Conservation (phyloP, 2,329 filamentous ascomycete genomes). For the Tolypocladium guangdongense region DNA sequence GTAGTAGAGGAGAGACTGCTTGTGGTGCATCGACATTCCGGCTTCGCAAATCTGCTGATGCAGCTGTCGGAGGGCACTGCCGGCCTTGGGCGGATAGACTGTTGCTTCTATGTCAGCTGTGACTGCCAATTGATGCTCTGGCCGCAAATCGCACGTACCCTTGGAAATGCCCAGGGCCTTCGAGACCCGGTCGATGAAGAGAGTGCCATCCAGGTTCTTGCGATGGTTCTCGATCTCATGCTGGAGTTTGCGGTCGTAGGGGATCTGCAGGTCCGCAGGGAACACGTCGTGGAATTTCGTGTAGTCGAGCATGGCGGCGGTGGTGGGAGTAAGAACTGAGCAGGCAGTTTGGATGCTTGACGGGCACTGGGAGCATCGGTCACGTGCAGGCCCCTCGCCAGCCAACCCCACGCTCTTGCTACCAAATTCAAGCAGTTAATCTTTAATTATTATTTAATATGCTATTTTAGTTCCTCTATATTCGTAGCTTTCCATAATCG, state of each 20-base stretch:
- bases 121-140: neutral
- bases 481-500: neutral
- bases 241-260: slow-evolving; percentile 49
- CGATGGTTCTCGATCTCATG: slow-evolving; percentile 57
- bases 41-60: slow-evolving; percentile 59
- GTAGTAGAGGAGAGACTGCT: slow-evolving; percentile 76
- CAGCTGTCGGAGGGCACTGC: slow-evolving; percentile 55
- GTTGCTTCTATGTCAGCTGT: slow-evolving; percentile 21
- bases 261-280: slow-evolving; percentile 43
- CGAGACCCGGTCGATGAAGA: slow-evolving; percentile 74
- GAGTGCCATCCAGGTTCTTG: slow-evolving; percentile 54
- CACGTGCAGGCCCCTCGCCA: too few relatives aligned
- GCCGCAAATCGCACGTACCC: slow-evolving; percentile 32
- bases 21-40: slow-evolving; percentile 59
- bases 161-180: slow-evolving; percentile 58
- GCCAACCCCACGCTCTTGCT: too few relatives aligned
- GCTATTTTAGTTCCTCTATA: neutral
- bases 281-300: slow-evolving; percentile 61
- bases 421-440: neutral
- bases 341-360: neutral
- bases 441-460: neutral
- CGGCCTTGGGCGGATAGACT: slow-evolving; percentile 63
- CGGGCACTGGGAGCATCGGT: too few relatives aligned
- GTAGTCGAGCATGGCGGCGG: slow-evolving; percentile 46
- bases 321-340: neutral